Evolutionary conservation across 169 alveolate species (phyloP).

Genomic region (Theileria sp.): DNA sequence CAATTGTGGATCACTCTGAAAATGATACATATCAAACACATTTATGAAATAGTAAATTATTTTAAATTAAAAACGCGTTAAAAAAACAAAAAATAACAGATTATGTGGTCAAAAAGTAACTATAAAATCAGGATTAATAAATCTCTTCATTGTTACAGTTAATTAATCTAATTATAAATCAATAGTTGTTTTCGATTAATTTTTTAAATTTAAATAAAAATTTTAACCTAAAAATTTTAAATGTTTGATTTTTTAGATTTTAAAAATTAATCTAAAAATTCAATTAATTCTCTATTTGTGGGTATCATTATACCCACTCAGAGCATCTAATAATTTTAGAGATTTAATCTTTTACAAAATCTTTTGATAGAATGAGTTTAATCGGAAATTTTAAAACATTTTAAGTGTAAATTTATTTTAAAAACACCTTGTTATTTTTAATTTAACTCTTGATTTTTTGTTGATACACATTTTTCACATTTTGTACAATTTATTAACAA

Average conservation of each 20-base stretch:
- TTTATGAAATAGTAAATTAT: background rate
- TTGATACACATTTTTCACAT: background rate
- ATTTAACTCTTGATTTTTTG: conserved; percentile 1
- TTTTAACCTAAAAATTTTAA: too few species aligned
- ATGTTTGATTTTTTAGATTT: background rate
- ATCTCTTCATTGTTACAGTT: background rate
- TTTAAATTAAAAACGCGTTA: background rate
- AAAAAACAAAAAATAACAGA: background rate
- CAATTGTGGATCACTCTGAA: background rate
- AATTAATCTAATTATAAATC: too few species aligned
- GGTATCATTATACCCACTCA: conserved; percentile 13
- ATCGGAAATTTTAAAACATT: background rate
- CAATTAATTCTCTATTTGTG: background rate
- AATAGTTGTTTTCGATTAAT: background rate
- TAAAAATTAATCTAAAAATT: background rate
- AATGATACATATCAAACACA: background rate
- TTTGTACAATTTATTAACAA: background rate
- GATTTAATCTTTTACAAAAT: background rate
- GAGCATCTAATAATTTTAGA: background rate
- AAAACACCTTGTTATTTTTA: conserved; percentile 1
- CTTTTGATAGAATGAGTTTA: background rate
- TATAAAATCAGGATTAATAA: too few species aligned
- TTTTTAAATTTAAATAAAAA: too few species aligned
- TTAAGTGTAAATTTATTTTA: background rate
- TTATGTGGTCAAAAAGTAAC: background rate